Evolutionary conservation across 2,329 filamentous ascomycete species (phyloP), one percentile per base, ranked within the genome.

Genomic region (Botryotinia convoluta): DNA sequence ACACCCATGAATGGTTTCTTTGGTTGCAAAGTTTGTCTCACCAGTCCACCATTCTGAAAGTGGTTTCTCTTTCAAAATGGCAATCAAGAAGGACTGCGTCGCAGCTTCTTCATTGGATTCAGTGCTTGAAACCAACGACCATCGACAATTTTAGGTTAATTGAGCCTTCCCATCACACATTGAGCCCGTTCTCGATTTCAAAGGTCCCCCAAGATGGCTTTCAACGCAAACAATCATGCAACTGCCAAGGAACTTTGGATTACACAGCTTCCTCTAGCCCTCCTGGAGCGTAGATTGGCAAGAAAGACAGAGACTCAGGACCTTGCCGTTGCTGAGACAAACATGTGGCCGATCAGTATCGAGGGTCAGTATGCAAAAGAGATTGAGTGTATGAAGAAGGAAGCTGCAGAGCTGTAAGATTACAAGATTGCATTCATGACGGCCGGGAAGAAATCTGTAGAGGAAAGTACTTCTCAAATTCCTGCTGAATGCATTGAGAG

Each of bases 11-110:
- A 93, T 94, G 91, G 83, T 87, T 0, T 92, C 91, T 0, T 83
- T 94, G 0, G 90, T 93, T 0, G 92, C 92, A 3, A 90, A 89
- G 75, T 93, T 93, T 81, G 84, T 84, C n/a, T 82, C 93, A 0
- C 87, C 88, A 0, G 79, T 85, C 0, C 83, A 85, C 14, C 81
- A 80, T 71, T 84, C 85, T 5, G 92, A 94, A 79, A 86, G 94
- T 35, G 87, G 18, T 42, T 63, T n/a, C 61, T 44, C 37, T 44
- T 29, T 18, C 8, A 37, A 10, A 2, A 10, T 29, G n/a, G 6
- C 7, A 10, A 48, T 26, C 26, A 9, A n/a, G 4, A 35, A 65
- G 14, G 63, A 67, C n/a, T 35, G 63, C 7, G 7, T 22, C 22
- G 32, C 32, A 22, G 44, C 32, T 51, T 37, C 32, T 37, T 37